Evolutionary conservation across 2,329 filamentous ascomycete species (phyloP).

Genomic region (Septoria petroselini): DNA sequence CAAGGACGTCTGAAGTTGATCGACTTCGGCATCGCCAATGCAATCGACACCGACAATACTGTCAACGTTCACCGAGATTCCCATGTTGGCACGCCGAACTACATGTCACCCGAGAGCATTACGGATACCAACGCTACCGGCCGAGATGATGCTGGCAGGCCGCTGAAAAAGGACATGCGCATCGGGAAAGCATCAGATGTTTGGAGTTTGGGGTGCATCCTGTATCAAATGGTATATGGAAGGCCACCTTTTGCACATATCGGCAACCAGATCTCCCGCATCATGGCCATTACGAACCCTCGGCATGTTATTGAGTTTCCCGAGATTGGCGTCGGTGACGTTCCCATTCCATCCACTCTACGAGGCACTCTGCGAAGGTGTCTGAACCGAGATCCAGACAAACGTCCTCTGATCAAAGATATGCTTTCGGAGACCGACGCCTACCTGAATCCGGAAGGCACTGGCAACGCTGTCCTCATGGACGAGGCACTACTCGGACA

Average conservation of each 20-base stretch:
- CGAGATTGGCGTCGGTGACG: conserved; percentile 63
- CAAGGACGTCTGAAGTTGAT: conserved; percentile 90
- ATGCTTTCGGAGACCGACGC: conserved; percentile 55
- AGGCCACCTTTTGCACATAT: conserved; percentile 93
- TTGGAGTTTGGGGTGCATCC: conserved; percentile 92
- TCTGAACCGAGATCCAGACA: conserved; percentile 56
- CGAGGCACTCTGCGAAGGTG: conserved; percentile 57
- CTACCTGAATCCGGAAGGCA: conserved; percentile 57
- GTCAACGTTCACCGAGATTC: conserved; percentile 96
- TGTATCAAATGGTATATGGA: conserved; percentile 99
- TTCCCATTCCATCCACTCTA: conserved; percentile 54
- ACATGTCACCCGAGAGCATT: conserved; percentile 95
- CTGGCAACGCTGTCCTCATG: conserved; percentile 49
- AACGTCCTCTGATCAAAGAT: conserved; percentile 56
- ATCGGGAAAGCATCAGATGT: conserved; percentile 93
- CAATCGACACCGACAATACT: conserved; percentile 91
- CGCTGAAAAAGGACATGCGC: conserved; percentile 77
- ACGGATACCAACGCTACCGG: conserved; percentile 72
- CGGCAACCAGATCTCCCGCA: conserved; percentile 77
- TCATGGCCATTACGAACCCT: conserved; percentile 81
- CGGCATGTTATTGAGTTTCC: conserved; percentile 71
- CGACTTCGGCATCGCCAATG: conserved; percentile 97
- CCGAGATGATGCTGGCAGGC: conserved; percentile 44
- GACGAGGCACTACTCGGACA: conserved; percentile 58
- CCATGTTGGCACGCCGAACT: conserved; percentile 94